Conservation (phyloP, 2,329 filamentous ascomycete genomes). For the Penicillium sp. region DNA sequence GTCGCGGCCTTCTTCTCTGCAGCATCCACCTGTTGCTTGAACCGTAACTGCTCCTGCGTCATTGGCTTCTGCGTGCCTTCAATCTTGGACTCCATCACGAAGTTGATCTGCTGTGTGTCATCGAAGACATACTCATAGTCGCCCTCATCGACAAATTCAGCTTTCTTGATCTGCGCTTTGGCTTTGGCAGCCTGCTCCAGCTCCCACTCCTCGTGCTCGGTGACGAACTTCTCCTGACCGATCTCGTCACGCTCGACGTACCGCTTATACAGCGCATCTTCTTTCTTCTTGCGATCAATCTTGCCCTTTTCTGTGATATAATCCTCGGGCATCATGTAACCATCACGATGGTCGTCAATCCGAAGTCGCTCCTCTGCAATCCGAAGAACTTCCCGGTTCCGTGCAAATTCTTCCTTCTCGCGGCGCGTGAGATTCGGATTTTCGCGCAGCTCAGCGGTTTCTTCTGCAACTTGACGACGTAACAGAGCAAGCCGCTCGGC, state of each 20-base stretch:
- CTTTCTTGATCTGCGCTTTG: conserved; percentile 77
- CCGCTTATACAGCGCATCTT: conserved; percentile 85
- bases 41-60: conserved; percentile 75
- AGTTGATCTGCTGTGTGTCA: conserved; percentile 83
- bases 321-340: conserved; percentile 90
- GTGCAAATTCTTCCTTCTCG: conserved; percentile 85
- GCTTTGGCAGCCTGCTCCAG: conserved; percentile 84
- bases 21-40: conserved; percentile 81
- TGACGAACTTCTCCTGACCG: conserved; percentile 86
- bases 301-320: conserved; percentile 94
- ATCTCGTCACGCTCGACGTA: conserved; percentile 86
- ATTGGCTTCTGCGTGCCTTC: conserved; percentile 71
- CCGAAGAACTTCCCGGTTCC: conserved; percentile 79
- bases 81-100: conserved; percentile 73
- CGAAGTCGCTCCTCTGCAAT: conserved; percentile 81
- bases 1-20: conserved; percentile 85
- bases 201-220: conserved; percentile 96
- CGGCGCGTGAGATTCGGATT: conserved; percentile 73
- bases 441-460: conserved; percentile 76
- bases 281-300: conserved; percentile 82
- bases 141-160: conserved; percentile 74
- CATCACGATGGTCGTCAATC: conserved; percentile 90
- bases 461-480: conserved; percentile 86
- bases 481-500: conserved; percentile 82
- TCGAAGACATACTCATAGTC: conserved; percentile 95